Percentiles rank a stretch among this genome's conserved stretches.
Conservation (phyloP, 2,329 filamentous ascomycete genomes). For the Parafenestella ontariensis region DNA sequence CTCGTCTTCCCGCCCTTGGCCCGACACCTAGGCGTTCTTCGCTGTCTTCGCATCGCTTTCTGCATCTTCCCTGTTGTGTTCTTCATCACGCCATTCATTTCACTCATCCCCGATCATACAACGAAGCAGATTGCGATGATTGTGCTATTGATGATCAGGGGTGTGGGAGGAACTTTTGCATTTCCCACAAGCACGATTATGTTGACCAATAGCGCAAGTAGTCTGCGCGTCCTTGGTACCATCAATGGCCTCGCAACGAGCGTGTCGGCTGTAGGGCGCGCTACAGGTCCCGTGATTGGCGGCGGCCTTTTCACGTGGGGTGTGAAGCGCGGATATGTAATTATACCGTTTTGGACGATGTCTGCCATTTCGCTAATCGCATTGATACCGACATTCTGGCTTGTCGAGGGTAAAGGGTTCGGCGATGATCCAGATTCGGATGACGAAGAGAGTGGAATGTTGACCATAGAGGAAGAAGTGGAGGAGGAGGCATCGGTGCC, state of each 20-base stretch:
- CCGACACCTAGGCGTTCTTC: constrained; percentile 73
- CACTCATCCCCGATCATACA: constrained; percentile 61
- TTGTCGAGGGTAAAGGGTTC: constrained; percentile 77
- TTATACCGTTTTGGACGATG: constrained; percentile 84
- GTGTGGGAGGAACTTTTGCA: constrained; percentile 77
- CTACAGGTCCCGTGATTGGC: constrained; percentile 75
- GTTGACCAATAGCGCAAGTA: constrained; percentile 83
- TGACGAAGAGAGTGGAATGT: constrained; percentile 41
- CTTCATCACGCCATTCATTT: constrained; percentile 80
- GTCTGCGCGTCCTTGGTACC: constrained; percentile 79
- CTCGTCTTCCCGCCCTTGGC: constrained; percentile 81
- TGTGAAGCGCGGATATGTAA: constrained; percentile 75
- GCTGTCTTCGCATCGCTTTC: constrained; percentile 73
- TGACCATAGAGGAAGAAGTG: constrained; percentile 27
- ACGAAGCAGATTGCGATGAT: constrained; percentile 69
- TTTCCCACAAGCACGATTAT: constrained; percentile 92
- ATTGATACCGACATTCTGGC: constrained; percentile 74
- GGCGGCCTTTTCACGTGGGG: constrained; percentile 80
- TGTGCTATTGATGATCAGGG: constrained; percentile 74
- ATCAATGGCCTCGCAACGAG: constrained; percentile 90
- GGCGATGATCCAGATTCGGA: constrained; percentile 50
- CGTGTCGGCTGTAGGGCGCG: constrained; percentile 80
- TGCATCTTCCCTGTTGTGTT: constrained; percentile 77
- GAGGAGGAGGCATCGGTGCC: not conserved
- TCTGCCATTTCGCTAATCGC: constrained; percentile 68